phyloP scores from a whole-genome alignment of 345 rosid species.

The Physaria fendleri region DNA sequence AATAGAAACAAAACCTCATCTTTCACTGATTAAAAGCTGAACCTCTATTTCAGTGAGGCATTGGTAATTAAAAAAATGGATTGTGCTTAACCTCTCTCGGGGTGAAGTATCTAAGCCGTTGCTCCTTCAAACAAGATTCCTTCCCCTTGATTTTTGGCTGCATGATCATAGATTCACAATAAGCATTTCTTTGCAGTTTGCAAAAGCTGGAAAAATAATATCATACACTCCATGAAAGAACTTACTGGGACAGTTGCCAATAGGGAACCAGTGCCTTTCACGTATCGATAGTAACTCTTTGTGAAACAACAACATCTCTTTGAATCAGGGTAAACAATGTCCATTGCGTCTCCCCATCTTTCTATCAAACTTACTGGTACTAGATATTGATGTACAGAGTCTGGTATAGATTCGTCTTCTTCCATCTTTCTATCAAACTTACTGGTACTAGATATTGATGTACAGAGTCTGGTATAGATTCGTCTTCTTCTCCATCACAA shows the following conservation, averaged over 20 bases:
- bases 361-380: slow-evolving; percentile 74
- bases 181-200: neutral
- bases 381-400: slow-evolving; percentile 39
- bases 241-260: slow-evolving; percentile 75
- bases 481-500: slow-evolving; percentile 31
- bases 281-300: slow-evolving; percentile 86
- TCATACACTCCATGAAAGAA: neutral
- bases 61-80: neutral
- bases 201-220: neutral
- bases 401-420: slow-evolving; percentile 23
- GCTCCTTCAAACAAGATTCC: slow-evolving; percentile 54
- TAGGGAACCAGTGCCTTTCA: slow-evolving; percentile 93
- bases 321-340: slow-evolving; percentile 84
- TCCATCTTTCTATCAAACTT: slow-evolving; percentile 65
- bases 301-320: slow-evolving; percentile 93
- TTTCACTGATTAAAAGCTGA: neutral
- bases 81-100: slow-evolving; percentile 62
- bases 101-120: slow-evolving; percentile 80
- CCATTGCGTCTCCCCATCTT: slow-evolving; percentile 97
- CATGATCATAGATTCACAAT: slow-evolving; percentile 16
- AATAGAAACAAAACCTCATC: neutral
- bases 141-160: slow-evolving; percentile 65
- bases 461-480: slow-evolving; percentile 9
- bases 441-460: slow-evolving; percentile 60
- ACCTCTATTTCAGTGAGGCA: neutral